Evolutionary conservation across 768 basidiomycete species (phyloP), one percentile per base, ranked within the genome.

Genomic region (Rickenella mellea): DNA sequence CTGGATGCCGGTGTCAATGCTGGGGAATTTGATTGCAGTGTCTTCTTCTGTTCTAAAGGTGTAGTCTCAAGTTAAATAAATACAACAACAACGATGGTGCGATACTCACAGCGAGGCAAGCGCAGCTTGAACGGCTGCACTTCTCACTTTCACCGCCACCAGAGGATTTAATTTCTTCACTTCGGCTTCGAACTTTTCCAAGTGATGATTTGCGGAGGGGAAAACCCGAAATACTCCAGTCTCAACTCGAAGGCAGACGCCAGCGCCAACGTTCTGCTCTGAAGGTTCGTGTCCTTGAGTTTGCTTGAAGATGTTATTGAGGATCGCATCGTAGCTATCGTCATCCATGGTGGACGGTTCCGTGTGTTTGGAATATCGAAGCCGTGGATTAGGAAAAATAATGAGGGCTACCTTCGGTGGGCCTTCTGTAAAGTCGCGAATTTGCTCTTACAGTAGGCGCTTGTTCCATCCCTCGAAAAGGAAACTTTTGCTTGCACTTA

Each of bases 1-100:
- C 60, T 93, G 90, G 40, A 93, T 92, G 5, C 87, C 80, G 1
- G 88, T 92, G 55, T 90, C 78, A 42, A 60, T 57, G 61, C 87
- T 84, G 47, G 92, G 71, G 51, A 78, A 78, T 48, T 86, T 75
- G 25, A 73, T 74, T 8, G 57, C 59, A 1, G 73, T 71, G 50
- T 81, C 73, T 5, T 80, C 78, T 14, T 70, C 50, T 19, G 83
- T 85, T 55, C 29, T 46, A 43, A 14, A 32, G 20, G 5, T 14
- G n/a, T 4, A 32, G 30, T 7, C n/a, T n/a, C 20, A n/a, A 32
- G 30, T 32, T 7, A n/a, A 19, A n/a, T 32, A 3, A 25, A 15
- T 42, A 24, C 10, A 25, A 20, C 11, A 1, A 39, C 40, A 21
- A n/a, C n/a, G n/a, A n/a, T n/a, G n/a, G n/a, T n/a, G n/a, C n/a